Evolutionary conservation across 2,329 filamentous ascomycete species (phyloP), one percentile per base, ranked within the genome.

Genomic region (Diaporthe vexans): DNA sequence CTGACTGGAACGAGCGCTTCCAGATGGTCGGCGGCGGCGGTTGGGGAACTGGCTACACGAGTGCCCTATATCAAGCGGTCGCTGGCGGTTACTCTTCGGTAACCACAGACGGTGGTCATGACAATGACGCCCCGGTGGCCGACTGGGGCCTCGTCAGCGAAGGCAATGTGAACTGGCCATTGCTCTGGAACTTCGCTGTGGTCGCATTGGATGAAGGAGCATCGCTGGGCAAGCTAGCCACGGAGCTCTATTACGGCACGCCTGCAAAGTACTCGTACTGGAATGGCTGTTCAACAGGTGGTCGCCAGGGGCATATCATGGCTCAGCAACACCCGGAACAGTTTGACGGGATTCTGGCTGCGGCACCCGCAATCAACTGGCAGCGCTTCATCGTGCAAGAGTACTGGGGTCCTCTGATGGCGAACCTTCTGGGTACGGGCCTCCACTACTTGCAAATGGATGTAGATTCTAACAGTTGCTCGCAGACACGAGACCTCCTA

Each of bases 281-380:
- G 77, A 82, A 85, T 19, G 89, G 89, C 51, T 91, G 90, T 79
- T 90, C 88, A 0, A 91, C 89, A 0, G 90, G 90, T 35, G 90
- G 90, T 0, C 83, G 90, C 0, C 89, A 92, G 80, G 90, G 90
- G 9, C 78, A 88, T 40, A 87, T 86, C 74, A 83, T 86, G 61
- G 85, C 87, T 5, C 85, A 90, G 77, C 79, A 83, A 29, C 90
- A 86, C 76, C 88, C 89, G 0, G 81, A 87, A 11, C 88, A 89
- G 72, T 91, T 91, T 74, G 88, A 91, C 74, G 90, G 89, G 15
- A 85, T 89, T 19, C 80, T 90, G 0, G 85, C 88, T 10, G 88
- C 87, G 1, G 83, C 81, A 3, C 83, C 85, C 17, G 87, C 76
- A 29, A 76, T 85, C 5, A 78, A 83, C 48, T 78, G 78, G 74